Evolutionary conservation across 352 stramenopile genomes (phyloP).

Genomic region (Globisporangium rhizosaccharum): DNA sequence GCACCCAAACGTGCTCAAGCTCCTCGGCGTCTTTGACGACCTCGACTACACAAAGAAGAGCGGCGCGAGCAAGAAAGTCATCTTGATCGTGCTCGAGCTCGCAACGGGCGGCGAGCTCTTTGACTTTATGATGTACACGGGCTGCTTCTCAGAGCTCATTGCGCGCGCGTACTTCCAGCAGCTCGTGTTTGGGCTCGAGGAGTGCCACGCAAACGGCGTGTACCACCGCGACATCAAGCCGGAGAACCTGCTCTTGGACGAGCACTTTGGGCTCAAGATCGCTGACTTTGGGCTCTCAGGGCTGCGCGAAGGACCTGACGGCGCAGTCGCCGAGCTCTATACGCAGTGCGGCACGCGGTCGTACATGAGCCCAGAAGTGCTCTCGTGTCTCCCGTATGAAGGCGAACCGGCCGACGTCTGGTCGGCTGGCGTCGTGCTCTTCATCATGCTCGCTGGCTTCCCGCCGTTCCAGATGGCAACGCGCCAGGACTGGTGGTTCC

Average conservation of each 20-base stretch:
- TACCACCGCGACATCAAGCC: constrained; percentile 93
- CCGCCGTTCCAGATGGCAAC: constrained; percentile 89
- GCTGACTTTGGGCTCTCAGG: constrained; percentile 96
- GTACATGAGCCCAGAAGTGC: constrained; percentile 93
- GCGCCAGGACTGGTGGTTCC: constrained; percentile 89
- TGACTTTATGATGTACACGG: constrained; percentile 93
- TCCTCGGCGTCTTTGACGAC: constrained; percentile 73
- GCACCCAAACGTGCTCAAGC: constrained; percentile 77
- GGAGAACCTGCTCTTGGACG: constrained; percentile 90
- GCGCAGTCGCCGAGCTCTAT: constrained; percentile 56
- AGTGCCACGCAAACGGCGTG: constrained; percentile 79
- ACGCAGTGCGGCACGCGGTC: constrained; percentile 88
- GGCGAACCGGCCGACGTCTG: constrained; percentile 87
- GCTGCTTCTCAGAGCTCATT: constrained; percentile 82
- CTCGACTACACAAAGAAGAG: constrained; percentile 73
- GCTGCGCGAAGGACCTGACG: constrained; percentile 59
- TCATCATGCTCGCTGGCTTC: constrained; percentile 92
- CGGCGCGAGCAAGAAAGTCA: constrained; percentile 65
- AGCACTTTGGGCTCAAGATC: constrained; percentile 87
- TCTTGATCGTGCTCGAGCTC: constrained; percentile 88
- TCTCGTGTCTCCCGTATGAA: constrained; percentile 81
- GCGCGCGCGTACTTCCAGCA: constrained; percentile 87
- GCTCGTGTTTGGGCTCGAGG: constrained; percentile 72
- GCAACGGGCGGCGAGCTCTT: constrained; percentile 86
- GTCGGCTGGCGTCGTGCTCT: constrained; percentile 90